phyloP scores from a whole-genome alignment of 495 filamentous ascomycete species.

The Bacidia gigantensis region DNA sequence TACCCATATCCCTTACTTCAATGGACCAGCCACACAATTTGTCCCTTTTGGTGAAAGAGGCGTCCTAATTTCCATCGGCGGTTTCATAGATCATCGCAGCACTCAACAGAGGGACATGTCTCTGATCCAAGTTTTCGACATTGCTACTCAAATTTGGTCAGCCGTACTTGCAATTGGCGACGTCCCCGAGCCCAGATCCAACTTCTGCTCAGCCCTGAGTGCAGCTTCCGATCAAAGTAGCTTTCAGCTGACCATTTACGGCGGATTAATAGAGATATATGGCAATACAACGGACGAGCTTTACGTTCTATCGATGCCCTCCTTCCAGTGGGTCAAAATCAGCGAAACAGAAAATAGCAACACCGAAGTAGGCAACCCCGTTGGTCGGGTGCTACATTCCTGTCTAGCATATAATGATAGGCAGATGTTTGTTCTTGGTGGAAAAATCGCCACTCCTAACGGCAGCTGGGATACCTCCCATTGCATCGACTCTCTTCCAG shows the following conservation, averaged over 20 bases:
- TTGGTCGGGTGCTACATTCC: not conserved
- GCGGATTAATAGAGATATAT: not conserved
- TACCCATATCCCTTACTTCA: not conserved
- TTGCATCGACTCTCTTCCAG: not conserved
- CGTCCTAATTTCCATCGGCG: slow-evolving; percentile 5
- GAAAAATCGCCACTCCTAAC: not conserved
- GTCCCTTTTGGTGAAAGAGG: slow-evolving; percentile 2
- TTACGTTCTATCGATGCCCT: not conserved
- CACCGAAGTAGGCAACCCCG: not conserved
- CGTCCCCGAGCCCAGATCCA: slow-evolving; percentile 2
- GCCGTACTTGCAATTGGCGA: slow-evolving; percentile 4
- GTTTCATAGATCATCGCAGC: not conserved
- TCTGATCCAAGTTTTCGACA: not conserved
- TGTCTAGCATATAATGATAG: slow-evolving; percentile 4
- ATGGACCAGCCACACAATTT: slow-evolving; percentile 2
- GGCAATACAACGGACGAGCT: not conserved
- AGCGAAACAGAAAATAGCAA: not conserved
- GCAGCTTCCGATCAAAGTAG: not conserved
- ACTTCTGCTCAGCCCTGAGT: slow-evolving; percentile 2
- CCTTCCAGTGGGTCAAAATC: slow-evolving; percentile 5
- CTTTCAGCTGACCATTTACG: slow-evolving; percentile 7
- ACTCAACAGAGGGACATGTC: not conserved
- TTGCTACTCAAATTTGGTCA: slow-evolving; percentile 1
- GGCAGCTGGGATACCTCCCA: not conserved
- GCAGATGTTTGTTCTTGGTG: slow-evolving; percentile 7